These are phyloP conservation scores for Luffa acutangula DNA, from an alignment of 306 rosid genomes.

Conservation along the genomic window DNA sequence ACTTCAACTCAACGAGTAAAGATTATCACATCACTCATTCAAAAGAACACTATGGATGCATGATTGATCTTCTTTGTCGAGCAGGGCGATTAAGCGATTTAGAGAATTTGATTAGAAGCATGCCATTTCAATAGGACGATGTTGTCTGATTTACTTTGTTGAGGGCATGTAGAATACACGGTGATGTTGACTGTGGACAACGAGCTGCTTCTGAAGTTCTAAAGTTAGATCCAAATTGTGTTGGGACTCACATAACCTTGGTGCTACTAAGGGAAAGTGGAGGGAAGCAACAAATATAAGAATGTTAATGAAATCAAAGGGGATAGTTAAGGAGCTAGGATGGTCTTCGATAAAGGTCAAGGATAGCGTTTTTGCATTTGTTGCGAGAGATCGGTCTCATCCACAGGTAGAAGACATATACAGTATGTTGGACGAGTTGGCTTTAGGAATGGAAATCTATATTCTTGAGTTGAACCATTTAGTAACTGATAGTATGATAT, in stretches of 20 bases:
- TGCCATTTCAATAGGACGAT: slow-evolving; percentile 52
- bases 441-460: slow-evolving; percentile 23
- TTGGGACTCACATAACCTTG: slow-evolving; percentile 50
- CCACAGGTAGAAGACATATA: slow-evolving; percentile 40
- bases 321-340: slow-evolving; percentile 69
- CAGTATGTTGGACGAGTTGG: slow-evolving; percentile 36
- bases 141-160: slow-evolving; percentile 70
- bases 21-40: slow-evolving; percentile 43
- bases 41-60: slow-evolving; percentile 20
- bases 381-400: slow-evolving; percentile 55
- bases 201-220: slow-evolving; percentile 55
- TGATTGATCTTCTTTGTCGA: slow-evolving; percentile 73
- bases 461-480: slow-evolving; percentile 21
- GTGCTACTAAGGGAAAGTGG: slow-evolving; percentile 67
- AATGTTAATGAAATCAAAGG: slow-evolving; percentile 61
- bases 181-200: slow-evolving; percentile 31
- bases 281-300: slow-evolving; percentile 56
- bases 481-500: slow-evolving; percentile 17
- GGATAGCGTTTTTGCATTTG: slow-evolving; percentile 39
- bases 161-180: slow-evolving; percentile 1
- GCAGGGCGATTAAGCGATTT: slow-evolving; percentile 63
- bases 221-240: slow-evolving; percentile 47
- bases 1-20: slow-evolving; percentile 37
- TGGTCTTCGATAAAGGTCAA: slow-evolving; percentile 72
- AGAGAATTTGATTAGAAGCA: slow-evolving; percentile 43